Percentiles rank a stretch among this genome's conserved stretches.
phyloP scores from a whole-genome alignment of 768 basidiomycete species.

The Panaeolus cyanescens region DNA sequence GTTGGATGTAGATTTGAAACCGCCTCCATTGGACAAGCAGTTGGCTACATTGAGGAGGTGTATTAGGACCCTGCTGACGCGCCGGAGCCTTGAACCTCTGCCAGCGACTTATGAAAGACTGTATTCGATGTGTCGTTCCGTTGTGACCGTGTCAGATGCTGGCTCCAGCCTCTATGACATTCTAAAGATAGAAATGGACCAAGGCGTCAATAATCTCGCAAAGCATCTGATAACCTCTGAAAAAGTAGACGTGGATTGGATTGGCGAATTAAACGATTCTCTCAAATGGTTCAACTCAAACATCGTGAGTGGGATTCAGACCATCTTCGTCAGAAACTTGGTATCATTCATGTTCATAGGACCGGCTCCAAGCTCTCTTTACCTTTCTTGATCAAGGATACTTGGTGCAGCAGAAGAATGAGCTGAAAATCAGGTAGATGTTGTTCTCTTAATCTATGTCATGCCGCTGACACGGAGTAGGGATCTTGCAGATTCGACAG shows the following conservation, averaged over 20 bases:
- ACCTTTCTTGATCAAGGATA: constrained; percentile 75
- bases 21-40: constrained; percentile 24
- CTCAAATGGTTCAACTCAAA: constrained; percentile 68
- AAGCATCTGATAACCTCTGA: constrained; percentile 32
- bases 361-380: constrained; percentile 60
- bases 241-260: constrained; percentile 51
- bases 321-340: neutral
- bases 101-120: constrained; percentile 58
- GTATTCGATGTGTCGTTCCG: constrained; percentile 55
- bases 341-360: constrained; percentile 32
- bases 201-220: constrained; percentile 44
- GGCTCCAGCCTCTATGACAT: constrained; percentile 62
- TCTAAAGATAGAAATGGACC: constrained; percentile 62
- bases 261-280: constrained; percentile 51
- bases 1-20: constrained; percentile 11
- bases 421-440: constrained; percentile 45
- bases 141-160: constrained; percentile 52
- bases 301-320: constrained; percentile 49
- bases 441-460: neutral
- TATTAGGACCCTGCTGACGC: constrained; percentile 43
- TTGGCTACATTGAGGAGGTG: constrained; percentile 34
- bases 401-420: constrained; percentile 40
- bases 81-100: constrained; percentile 30
- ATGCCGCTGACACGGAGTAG: constrained; percentile 32
- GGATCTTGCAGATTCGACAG: constrained; percentile 58